Base-by-base conservation (phyloP, 192 early-diverging fungal species). In the Spizellomyces punctatus region DNA sequence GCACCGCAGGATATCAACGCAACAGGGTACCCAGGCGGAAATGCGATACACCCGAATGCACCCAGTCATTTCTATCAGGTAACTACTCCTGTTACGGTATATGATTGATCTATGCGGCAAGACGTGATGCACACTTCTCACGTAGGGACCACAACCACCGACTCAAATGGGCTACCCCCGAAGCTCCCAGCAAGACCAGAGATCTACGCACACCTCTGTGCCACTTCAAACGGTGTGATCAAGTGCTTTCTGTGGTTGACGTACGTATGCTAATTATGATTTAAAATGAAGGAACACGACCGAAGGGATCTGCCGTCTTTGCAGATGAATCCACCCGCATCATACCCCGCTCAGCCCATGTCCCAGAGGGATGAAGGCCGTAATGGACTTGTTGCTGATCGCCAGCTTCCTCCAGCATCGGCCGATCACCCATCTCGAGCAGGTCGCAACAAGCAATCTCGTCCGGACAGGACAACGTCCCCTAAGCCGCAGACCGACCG, bases 51-150 rank as follows among this genome's bases (percentile, higher is more conserved):
- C 57, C 46, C 57, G 41, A 58, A 47, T 17, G 45, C 64, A 19
- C 14, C 63, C 6, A n/a, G 57, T 36, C 65, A 75, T 21, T 75
- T 75, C 47, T 75, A 75, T 55, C 64, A 67, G 46, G 63, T 64
- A 54, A 54, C 17, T 54, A n/a, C 14, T 4, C 17, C 1, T 54
- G 14, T 19, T 19, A 54, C 14, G 14, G 50, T 4, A 19, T 54
- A 19, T 0, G 4, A 54, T 54, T 36, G 27, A 36, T 36, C 27
- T 36, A 36, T 36, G 27, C 27, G 1, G 27, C 27, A 36, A 36
- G 27, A 3, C 27, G 27, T 36, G 27, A 36, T 36, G 4, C 0
- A n/a, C 4, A 54, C 12, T 19, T 2, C 4, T 54, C 1, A 19
- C 17, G 12, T 54, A 54, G 50, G 70, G 70, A 63, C 70, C 70